phyloP scores from a whole-genome alignment of 306 rosid genomes.

The Cucurbita pepo region DNA sequence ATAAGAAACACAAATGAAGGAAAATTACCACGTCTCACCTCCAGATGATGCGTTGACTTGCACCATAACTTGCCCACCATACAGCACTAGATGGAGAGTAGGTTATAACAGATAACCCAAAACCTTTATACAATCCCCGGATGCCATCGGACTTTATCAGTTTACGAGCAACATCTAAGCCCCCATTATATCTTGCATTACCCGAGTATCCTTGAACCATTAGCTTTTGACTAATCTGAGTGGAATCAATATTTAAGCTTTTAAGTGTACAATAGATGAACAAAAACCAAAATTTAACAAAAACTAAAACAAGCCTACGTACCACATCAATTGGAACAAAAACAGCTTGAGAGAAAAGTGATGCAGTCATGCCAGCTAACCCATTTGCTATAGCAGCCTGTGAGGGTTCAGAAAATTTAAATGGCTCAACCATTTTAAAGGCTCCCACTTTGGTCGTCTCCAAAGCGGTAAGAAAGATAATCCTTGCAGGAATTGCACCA shows the following conservation, averaged over 20 bases:
- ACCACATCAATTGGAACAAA: constrained; percentile 95
- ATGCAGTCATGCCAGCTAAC: constrained; percentile 65
- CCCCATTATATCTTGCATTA: constrained; percentile 59
- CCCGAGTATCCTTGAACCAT: constrained; percentile 96
- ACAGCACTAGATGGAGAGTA: constrained; percentile 89
- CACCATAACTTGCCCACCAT: constrained; percentile 97
- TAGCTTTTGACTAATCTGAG: constrained; percentile 75
- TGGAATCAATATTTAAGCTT: background rate
- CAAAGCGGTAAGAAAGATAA: constrained; percentile 62
- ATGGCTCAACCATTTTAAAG: constrained; percentile 56
- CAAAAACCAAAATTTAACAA: background rate
- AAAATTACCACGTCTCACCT: constrained; percentile 57
- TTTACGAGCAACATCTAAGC: constrained; percentile 72
- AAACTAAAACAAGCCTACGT: constrained; percentile 6
- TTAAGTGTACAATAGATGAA: background rate
- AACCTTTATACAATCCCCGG: constrained; percentile 75
- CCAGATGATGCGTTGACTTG: constrained; percentile 81
- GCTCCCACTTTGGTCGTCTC: constrained; percentile 72
- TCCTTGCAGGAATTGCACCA: constrained; percentile 78
- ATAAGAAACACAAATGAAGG: background rate
- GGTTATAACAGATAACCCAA: constrained; percentile 80
- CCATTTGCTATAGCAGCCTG: constrained; percentile 89
- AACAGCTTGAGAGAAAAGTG: constrained; percentile 62
- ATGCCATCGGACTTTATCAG: constrained; percentile 51
- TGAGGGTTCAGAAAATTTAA: constrained; percentile 49